Evolutionary conservation across 2,329 filamentous ascomycete species (phyloP).

Genomic region (Cladophialophora chaetospira): DNA sequence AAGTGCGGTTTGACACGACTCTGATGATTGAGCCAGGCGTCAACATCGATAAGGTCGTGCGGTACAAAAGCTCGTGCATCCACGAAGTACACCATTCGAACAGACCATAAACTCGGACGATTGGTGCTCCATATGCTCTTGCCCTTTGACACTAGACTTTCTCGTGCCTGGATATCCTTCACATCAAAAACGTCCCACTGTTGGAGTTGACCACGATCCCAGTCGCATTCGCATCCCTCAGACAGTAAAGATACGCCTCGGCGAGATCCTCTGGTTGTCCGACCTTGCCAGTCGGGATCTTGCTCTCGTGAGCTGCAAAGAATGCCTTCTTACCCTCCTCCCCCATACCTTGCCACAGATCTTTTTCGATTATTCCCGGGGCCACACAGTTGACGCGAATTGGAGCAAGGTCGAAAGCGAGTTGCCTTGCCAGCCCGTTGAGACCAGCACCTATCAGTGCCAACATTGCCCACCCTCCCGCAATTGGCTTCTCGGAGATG

Average conservation of each 20-base stretch:
- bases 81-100: too few relatives aligned
- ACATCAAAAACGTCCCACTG: slow-evolving; percentile 39
- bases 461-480: slow-evolving; percentile 53
- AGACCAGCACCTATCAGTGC: slow-evolving; percentile 54
- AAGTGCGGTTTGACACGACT: too few relatives aligned
- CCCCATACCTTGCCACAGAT: slow-evolving; percentile 41
- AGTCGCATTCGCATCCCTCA: slow-evolving; percentile 51
- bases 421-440: slow-evolving; percentile 55
- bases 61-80: too few relatives aligned
- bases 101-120: too few relatives aligned
- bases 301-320: slow-evolving; percentile 27
- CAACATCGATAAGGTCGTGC: too few relatives aligned
- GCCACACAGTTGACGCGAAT: slow-evolving; percentile 64
- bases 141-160: too few relatives aligned
- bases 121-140: too few relatives aligned
- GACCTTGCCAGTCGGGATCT: slow-evolving; percentile 38
- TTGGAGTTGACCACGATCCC: slow-evolving; percentile 49
- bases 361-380: slow-evolving; percentile 58
- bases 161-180: neutral
- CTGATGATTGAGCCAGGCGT: too few relatives aligned
- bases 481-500: slow-evolving; percentile 53
- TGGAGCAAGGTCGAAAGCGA: slow-evolving; percentile 66
- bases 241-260: slow-evolving; percentile 51
- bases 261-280: slow-evolving; percentile 46
- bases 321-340: slow-evolving; percentile 34